Evolutionary conservation across 768 basidiomycete genomes (phyloP), one percentile per base, ranked within the genome.

Genomic region (Ramaria sp.): DNA sequence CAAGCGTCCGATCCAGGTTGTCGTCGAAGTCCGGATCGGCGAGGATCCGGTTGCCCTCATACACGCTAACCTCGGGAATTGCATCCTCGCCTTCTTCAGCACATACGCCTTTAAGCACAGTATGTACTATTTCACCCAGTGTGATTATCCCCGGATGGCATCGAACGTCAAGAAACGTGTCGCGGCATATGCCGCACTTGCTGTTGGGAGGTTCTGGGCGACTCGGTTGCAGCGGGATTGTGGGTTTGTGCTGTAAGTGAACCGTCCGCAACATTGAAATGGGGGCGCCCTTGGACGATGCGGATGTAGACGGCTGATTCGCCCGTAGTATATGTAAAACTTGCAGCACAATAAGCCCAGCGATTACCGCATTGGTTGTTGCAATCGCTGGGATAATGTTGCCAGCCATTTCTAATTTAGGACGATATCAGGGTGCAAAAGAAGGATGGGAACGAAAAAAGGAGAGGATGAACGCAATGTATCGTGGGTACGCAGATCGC

Each of bases 371-470:
- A 68, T 99, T 99, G 22, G 96, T 99, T 3, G 96, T 99, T 4
- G 96, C 96, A 64, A 99, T 98, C 1, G 96, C 96, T 6, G 96
- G 96, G 61, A 98, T 99, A 64, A 99, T 98, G 70, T 99, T 99
- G 10, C 96, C 96, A 0, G 96, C 96, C 91, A 97, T 98, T 71
- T 97, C 94, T 95, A 68, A 27, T 4, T 41, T 31, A 39, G 19
- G 19, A n/a, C 6, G 33, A 19, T 22, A 27, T 31, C 24, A 53
- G 45, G 6, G 45, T 53, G 34, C 17, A 53, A 19, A 33, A 12
- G 38, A 53, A 39, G 2, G 24, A 30, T 17, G 27, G n/a, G 7
- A 4, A 33, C 11, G 42, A 50, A 33, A 4, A n/a, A 19, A 22
- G 49, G 48, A 17, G 24, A 39, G 1, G 1, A 62, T 17, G 10